Base-by-base conservation (phyloP, 768 basidiomycete species). In the Agaricus sinodeliciosus region DNA sequence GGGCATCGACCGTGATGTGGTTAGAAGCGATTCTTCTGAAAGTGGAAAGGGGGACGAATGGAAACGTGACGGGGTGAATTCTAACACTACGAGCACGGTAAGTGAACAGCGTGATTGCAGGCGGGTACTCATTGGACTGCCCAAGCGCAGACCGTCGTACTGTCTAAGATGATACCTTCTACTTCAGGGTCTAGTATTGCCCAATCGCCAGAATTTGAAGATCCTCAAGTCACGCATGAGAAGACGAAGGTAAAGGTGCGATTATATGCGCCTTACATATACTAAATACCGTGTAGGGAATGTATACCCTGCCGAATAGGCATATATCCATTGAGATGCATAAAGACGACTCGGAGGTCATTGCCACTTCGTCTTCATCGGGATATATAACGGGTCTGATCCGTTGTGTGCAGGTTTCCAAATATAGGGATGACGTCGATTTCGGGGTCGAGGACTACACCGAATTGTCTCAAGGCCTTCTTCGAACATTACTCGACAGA, bases 281-380 rank as follows among this genome's bases (percentile, higher is more conserved):
- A 39, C 1, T 35, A 22, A 19, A n/a, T n/a, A n/a, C n/a, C n/a
- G n/a, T 11, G 26, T 7, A 46, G 44, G 48, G 26, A 4, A 27
- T 49, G 16, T 49, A 49, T 28, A 49, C 15, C 26, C 8, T 49
- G 48, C 48, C 48, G 40, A 49, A 49, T 28, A 49, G 48, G 7
- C 48, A 49, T 31, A 49, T 52, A 52, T 52, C 43, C 27, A 52
- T 52, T 22, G 51, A 52, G 22, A 28, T 45, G 6, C 43, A 31
- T 15, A 39, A 41, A 26, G 35, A 42, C 1, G 26, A 52, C 22
- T 22, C 22, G 22, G 22, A 22, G 44, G n/a, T n/a, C 26, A 46
- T 31, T 36, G 43, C 40, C 5, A 45, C 43, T 49, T 12, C 12
- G 3, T 18, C 5, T 6, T 18, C 8, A 22, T 2, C 9, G 4